Percentiles rank a stretch among this genome's conserved stretches.
Conservation (phyloP, 1,284 basidiomycete species). For the Microbotryum silenes-acaulis region DNA sequence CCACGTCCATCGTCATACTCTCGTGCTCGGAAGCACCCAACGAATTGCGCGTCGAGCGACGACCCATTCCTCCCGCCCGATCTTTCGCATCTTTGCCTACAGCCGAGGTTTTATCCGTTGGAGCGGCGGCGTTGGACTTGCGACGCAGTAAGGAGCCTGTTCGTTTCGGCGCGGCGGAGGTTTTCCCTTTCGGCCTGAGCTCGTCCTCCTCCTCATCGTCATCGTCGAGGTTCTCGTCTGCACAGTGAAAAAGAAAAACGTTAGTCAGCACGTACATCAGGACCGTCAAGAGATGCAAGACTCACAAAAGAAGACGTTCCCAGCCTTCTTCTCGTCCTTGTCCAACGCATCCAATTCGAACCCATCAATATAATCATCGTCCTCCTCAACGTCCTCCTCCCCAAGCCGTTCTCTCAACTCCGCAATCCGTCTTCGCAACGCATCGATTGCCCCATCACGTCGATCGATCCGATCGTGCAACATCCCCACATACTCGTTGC, state of each 20-base stretch:
- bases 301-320: slow-evolving; percentile 28
- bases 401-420: slow-evolving; percentile 14
- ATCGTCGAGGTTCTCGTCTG: slow-evolving; percentile 30
- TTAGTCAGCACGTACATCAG: background rate
- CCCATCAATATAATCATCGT: slow-evolving; percentile 18
- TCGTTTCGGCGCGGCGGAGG: too few species aligned
- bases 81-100: too few species aligned
- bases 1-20: too few species aligned
- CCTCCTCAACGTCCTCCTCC: slow-evolving; percentile 18
- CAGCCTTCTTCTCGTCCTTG: slow-evolving; percentile 24
- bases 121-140: too few species aligned
- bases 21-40: too few species aligned
- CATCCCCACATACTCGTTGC: slow-evolving; percentile 75
- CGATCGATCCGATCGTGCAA: slow-evolving; percentile 71
- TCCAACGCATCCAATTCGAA: slow-evolving; percentile 28
- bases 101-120: too few species aligned
- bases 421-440: slow-evolving; percentile 48
- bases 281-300: background rate
- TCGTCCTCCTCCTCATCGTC: slow-evolving; percentile 15
- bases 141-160: too few species aligned
- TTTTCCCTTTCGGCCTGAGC: background rate
- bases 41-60: too few species aligned
- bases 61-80: too few species aligned
- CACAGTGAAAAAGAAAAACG: background rate
- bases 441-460: slow-evolving; percentile 69